Evolutionary conservation across 2,329 filamentous ascomycete genomes (phyloP), one percentile per base, ranked within the genome.

Genomic region (Tolypocladium album): DNA sequence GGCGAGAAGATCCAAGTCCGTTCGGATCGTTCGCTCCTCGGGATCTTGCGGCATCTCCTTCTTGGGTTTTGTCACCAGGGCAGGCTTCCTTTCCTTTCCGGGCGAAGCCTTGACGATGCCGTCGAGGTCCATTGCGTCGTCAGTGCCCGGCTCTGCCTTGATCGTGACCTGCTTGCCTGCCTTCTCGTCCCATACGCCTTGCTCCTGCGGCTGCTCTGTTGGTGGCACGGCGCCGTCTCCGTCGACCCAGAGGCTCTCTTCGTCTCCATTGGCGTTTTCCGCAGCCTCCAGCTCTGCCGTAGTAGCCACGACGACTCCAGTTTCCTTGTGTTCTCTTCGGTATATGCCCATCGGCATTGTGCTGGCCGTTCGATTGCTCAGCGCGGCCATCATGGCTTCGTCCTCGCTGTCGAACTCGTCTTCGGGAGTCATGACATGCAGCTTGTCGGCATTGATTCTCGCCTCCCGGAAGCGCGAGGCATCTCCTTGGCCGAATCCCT

Each of bases 251-350:
- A 81, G 72, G 45, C 76, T 76, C 40, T 79, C 76, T 59, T 79
- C 77, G 50, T 77, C 75, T 52, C 73, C 76, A 0, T 74, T 66
- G 1, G 72, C 76, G 2, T 78, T 76, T 61, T 84, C 79, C 58
- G 80, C 78, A 0, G 80, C 81, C 63, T 83, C 79, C 15, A 84
- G 74, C 64, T 85, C 82, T 43, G 80, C 81, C n/a, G 80, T 79
- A 0, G 81, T 83, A 13, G 81, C 79, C 56, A 84, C 79, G 58
- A 79, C 74, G 38, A 82, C 70, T n/a, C 77, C 79, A 31, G 78
- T 73, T 20, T 83, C 79, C 67, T 82, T 79, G 65, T 82, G 79
- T 64, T 82, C 78, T 61, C 75, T 74, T 62, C 82, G 77, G 64
- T 78, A 76, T 64, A 85, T 83, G 56, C 82, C 82, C 73, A 85